Evolutionary conservation across 108 stramenopile species (phyloP).

Genomic region (Chaetoceros tenuissimus): DNA sequence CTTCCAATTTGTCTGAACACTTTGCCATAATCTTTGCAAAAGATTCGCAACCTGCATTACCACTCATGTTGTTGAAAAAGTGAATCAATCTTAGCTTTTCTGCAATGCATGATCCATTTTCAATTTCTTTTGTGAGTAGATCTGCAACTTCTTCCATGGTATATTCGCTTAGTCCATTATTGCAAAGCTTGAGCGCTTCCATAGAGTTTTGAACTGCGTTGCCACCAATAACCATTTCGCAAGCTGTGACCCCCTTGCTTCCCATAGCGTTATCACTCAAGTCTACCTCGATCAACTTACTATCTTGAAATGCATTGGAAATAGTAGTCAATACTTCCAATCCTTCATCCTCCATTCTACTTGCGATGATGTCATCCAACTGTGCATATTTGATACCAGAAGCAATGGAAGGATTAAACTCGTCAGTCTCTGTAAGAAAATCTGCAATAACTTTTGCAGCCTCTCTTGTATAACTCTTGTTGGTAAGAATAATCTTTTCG

Average conservation of each 20-base stretch:
- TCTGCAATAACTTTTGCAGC: conserved; percentile 28
- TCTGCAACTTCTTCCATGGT: conserved; percentile 34
- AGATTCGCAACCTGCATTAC: conserved; percentile 31
- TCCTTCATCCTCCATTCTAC: conserved; percentile 27
- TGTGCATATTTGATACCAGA: conserved; percentile 23
- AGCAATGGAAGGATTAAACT: conserved; percentile 23
- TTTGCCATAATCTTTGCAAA: conserved; percentile 33
- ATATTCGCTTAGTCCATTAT: conserved; percentile 27
- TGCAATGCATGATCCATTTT: conserved; percentile 27
- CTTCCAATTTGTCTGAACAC: conserved; percentile 19
- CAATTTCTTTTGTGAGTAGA: conserved; percentile 31
- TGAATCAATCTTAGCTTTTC: conserved; percentile 33
- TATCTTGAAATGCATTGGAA: conserved; percentile 31
- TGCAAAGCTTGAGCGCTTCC: conserved; percentile 25
- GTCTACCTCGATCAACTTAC: conserved; percentile 26
- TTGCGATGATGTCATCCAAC: conserved; percentile 33
- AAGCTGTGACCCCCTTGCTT: conserved; percentile 26
- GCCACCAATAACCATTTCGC: conserved; percentile 22
- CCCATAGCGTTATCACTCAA: conserved; percentile 47
- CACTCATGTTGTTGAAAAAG: conserved; percentile 54
- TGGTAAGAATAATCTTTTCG: conserved; percentile 28
- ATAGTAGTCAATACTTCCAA: conserved; percentile 25
- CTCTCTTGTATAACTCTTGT: conserved; percentile 36
- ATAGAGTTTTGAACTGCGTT: conserved; percentile 12
- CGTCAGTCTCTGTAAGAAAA: conserved; percentile 17